Percentiles rank a stretch among this genome's conserved stretches.
Conservation (phyloP, 768 basidiomycete species). For the Mrakia hoshinonis region DNA sequence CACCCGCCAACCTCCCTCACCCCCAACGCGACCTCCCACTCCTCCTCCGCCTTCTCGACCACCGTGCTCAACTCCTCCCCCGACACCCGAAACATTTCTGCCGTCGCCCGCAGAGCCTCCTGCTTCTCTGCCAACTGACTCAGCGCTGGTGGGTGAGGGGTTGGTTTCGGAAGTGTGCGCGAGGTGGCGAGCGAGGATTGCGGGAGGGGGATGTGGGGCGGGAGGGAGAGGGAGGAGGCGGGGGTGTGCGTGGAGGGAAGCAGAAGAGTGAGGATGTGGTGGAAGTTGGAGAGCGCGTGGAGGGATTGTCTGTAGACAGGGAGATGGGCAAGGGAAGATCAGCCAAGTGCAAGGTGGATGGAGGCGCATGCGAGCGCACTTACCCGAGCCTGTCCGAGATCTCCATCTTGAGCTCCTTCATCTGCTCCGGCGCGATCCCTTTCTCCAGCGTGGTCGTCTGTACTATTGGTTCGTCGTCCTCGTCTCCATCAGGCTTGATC, state of each 20-base stretch:
- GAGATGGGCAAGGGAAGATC: neutral
- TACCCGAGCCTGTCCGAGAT: conserved; percentile 15
- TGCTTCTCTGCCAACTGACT: conserved; percentile 2
- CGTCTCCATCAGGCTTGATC: neutral
- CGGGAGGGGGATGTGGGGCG: conserved; percentile 11
- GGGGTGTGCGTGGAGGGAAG: conserved; percentile 8
- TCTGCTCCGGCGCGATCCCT: conserved; percentile 2
- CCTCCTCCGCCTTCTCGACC: neutral
- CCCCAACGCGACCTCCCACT: conserved; percentile 8
- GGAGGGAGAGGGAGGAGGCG: neutral
- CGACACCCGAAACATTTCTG: neutral
- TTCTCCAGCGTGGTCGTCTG: neutral
- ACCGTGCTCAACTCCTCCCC: neutral
- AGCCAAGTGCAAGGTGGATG: neutral
- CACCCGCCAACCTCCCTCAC: conserved; percentile 9
- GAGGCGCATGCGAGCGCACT: neutral
- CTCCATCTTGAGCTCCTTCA: conserved; percentile 18
- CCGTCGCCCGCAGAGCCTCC: neutral
- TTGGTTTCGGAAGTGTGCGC: neutral
- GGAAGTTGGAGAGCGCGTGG: conserved; percentile 12
- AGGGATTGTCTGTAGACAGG: neutral
- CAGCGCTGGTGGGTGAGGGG: neutral
- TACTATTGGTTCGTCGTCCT: neutral
- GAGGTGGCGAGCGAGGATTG: conserved; percentile 13
- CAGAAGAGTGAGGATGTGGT: conserved; percentile 16